Base-by-base conservation (phyloP, 73 alveolate genomes). In the Durusdinium trenchii region DNA sequence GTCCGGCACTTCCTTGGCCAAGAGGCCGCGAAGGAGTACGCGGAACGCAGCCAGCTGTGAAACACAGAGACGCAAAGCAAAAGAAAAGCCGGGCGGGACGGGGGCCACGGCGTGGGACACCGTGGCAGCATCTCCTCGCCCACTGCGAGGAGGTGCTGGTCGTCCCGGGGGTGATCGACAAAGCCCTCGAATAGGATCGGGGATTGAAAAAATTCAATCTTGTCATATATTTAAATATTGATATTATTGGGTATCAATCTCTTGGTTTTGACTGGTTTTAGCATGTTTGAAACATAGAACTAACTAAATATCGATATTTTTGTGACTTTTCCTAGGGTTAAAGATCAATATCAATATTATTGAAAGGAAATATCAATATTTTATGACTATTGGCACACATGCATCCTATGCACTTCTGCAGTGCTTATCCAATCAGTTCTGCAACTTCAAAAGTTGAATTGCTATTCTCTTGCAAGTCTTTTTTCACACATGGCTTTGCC, bases 371-470 rank as follows among this genome's bases (percentile, higher is more conserved):
- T 57, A 57, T 57, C 23, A 23, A 57, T 57, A 16, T 57, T 57
- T 57, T 16, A 57, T 16, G 69, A 23, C n/a, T n/a, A n/a, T n/a
- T n/a, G n/a, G n/a, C n/a, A n/a, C n/a, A n/a, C n/a, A n/a, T n/a
- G n/a, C n/a, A n/a, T n/a, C n/a, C n/a, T n/a, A n/a, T n/a, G 69
- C 69, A 57, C 69, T 57, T 57, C 69, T 57, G 69, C 69, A 57
- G 69, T 57, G 69, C 69, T 16, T 16, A 57, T 57, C 32, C 12
- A 57, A 16, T 57, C 23, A 57, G 12, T 23, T 57, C 23, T 57
- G 12, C 23, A 57, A 57, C 32, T 57, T 57, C 69, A 57, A 12
- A 57, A 16, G 69, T 57, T 23, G 12, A 23, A 57, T 16, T 57
- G 23, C 23, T 23, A 16, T 57, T 57, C 69, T 57, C 23, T 23